phyloP scores from a whole-genome alignment of 305 asterid species.

The Fraxinus sp. region DNA sequence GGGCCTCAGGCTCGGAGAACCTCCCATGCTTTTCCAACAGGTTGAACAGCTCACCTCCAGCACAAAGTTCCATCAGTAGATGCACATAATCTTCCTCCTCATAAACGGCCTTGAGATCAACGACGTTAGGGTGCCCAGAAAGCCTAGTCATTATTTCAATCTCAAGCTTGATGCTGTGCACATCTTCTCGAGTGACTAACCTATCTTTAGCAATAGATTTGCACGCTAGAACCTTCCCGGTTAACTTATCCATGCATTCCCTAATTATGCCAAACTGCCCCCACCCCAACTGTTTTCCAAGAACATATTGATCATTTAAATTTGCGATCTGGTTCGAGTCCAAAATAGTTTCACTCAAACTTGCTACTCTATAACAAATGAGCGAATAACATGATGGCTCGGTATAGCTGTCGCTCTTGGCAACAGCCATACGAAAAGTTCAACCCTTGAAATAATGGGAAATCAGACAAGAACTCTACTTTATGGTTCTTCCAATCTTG shows the following conservation, averaged over 20 bases:
- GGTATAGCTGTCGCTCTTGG: slow-evolving; percentile 46
- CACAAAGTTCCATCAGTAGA: slow-evolving; percentile 88
- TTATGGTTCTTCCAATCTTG: slow-evolving; percentile 18
- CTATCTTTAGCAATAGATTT: slow-evolving; percentile 76
- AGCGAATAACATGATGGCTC: slow-evolving; percentile 37
- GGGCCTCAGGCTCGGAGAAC: slow-evolving; percentile 65
- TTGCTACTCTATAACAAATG: slow-evolving; percentile 53
- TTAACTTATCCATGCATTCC: slow-evolving; percentile 59
- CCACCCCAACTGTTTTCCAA: slow-evolving; percentile 73
- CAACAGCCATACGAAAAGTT: slow-evolving; percentile 68
- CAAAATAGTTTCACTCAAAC: slow-evolving; percentile 53
- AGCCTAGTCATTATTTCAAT: slow-evolving; percentile 75
- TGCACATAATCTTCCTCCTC: slow-evolving; percentile 81
- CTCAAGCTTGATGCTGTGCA: slow-evolving; percentile 69
- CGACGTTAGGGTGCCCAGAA: slow-evolving; percentile 81
- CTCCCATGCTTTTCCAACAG: slow-evolving; percentile 76
- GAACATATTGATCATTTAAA: slow-evolving; percentile 52
- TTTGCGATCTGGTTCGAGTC: slow-evolving; percentile 37
- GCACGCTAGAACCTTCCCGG: slow-evolving; percentile 74
- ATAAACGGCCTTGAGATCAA: slow-evolving; percentile 71
- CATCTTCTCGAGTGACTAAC: slow-evolving; percentile 70
- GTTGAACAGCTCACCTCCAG: slow-evolving; percentile 84
- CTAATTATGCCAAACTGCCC: slow-evolving; percentile 77
- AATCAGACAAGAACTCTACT: slow-evolving; percentile 25
- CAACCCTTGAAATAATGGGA: slow-evolving; percentile 28